Evolutionary conservation across 352 stramenopile genomes (phyloP).

Genomic region (Phytophthora rubi): DNA sequence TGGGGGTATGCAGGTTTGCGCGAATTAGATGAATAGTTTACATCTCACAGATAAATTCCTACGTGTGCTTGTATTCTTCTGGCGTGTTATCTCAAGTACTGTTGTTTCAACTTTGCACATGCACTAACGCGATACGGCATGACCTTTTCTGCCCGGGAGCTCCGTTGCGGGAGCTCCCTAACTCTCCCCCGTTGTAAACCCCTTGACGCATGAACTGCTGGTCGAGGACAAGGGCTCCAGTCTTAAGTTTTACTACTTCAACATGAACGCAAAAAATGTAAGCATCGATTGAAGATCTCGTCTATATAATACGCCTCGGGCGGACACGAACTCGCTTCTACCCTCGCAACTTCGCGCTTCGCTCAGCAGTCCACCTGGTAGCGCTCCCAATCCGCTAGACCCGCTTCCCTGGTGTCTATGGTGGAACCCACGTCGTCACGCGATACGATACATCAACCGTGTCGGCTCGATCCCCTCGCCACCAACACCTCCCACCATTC

Average conservation of each 20-base stretch:
- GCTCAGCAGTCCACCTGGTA: conserved; percentile 8
- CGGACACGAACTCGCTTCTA: conserved; percentile 7
- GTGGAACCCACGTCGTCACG: conserved; percentile 11
- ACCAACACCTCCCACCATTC: not conserved
- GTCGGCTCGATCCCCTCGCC: not conserved
- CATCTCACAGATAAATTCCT: no score
- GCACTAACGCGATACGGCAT: no score
- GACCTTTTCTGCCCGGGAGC: no score
- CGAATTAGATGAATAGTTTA: no score
- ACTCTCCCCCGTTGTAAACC: conserved; percentile 53
- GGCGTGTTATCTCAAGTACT: no score
- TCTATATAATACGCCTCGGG: conserved; percentile 37
- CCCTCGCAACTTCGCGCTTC: conserved; percentile 1
- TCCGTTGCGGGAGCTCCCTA: no score
- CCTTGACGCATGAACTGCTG: conserved; percentile 42
- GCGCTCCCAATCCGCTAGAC: conserved; percentile 12
- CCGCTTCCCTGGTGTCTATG: conserved; percentile 12
- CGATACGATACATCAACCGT: not conserved
- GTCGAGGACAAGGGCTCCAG: conserved; percentile 43
- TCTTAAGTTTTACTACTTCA: no score
- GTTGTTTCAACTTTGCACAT: no score
- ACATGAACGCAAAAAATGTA: conserved; percentile 1
- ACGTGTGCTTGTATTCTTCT: no score
- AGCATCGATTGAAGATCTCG: conserved; percentile 26
- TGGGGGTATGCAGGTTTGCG: no score